A percentile compares a stretch with the other conserved stretches of the same genome.
Evolutionary conservation across 2,329 filamentous ascomycete species (phyloP).

Genomic region (Monilinia fructicola): DNA sequence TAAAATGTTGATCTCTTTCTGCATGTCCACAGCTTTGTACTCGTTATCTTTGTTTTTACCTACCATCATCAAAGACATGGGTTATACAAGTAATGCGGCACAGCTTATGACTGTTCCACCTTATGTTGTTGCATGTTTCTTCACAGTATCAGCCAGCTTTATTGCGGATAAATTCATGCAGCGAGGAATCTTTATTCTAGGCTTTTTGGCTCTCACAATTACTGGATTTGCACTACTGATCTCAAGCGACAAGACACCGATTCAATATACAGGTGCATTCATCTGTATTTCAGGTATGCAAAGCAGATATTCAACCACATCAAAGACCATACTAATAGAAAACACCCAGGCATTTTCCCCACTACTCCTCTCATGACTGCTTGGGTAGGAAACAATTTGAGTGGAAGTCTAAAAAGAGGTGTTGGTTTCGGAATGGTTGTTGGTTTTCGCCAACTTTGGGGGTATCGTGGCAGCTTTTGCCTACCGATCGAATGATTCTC

Average conservation of each 20-base stretch:
- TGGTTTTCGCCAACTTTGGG: conserved; percentile 88
- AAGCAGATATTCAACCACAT: conserved; percentile 25
- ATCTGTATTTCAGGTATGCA: conserved; percentile 63
- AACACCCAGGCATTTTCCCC: conserved; percentile 70
- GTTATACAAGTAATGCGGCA: conserved; percentile 54
- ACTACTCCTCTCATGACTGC: conserved; percentile 79
- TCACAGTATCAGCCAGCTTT: conserved; percentile 69
- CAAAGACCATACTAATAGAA: neutral
- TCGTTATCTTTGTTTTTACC: conserved; percentile 46
- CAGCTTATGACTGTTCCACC: conserved; percentile 52
- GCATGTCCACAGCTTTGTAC: conserved; percentile 53
- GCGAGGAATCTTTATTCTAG: conserved; percentile 70
- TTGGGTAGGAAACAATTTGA: conserved; percentile 84
- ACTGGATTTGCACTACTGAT: conserved; percentile 77
- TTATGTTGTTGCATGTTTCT: conserved; percentile 60
- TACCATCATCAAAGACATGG: conserved; percentile 50
- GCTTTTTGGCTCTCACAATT: conserved; percentile 56
- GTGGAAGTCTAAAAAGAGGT: conserved; percentile 89
- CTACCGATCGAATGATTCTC: conserved; percentile 46
- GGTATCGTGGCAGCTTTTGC: conserved; percentile 57
- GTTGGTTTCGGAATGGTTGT: conserved; percentile 85
- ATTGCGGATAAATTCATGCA: conserved; percentile 69
- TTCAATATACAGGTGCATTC: conserved; percentile 82
- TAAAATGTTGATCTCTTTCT: conserved; percentile 55
- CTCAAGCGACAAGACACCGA: conserved; percentile 57